A percentile compares a stretch with the other conserved stretches of the same genome.
Conservation (phyloP, 2,329 filamentous ascomycete genomes). For the Penicillium fuscoglaucum region DNA sequence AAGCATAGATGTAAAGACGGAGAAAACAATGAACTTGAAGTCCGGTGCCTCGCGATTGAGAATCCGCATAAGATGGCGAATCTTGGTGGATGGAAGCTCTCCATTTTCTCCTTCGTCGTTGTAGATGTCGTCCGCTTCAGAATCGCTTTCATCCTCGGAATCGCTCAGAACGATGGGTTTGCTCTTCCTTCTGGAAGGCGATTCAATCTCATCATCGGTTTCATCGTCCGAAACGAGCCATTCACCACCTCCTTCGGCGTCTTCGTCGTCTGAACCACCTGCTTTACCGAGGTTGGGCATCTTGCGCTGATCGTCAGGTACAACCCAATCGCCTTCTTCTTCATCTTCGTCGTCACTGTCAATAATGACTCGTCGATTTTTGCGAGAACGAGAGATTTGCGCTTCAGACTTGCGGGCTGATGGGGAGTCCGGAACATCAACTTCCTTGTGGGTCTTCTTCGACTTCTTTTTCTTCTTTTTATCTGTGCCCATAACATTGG, state of each 20-base stretch:
- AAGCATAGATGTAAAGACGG: constrained; percentile 97
- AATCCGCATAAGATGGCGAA: constrained; percentile 78
- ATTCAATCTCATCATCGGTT: constrained; percentile 36
- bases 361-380: constrained; percentile 48
- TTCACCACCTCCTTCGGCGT: constrained; percentile 83
- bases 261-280: constrained; percentile 82
- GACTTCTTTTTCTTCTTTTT: constrained; percentile 49
- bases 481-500: constrained; percentile 48
- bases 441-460: constrained; percentile 47
- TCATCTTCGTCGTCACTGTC: constrained; percentile 63
- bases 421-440: constrained; percentile 32
- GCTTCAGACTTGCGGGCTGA: constrained; percentile 23
- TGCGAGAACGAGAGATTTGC: constrained; percentile 31
- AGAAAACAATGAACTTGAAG: constrained; percentile 98
- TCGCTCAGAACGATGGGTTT: constrained; percentile 21
- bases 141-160: constrained; percentile 43
- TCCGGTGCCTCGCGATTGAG: constrained; percentile 73
- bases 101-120: constrained; percentile 46
- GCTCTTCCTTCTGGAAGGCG: constrained; percentile 26
- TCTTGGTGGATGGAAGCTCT: constrained; percentile 73
- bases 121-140: constrained; percentile 38
- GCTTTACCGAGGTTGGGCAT: constrained; percentile 68
- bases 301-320: constrained; percentile 65
- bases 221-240: constrained; percentile 71
- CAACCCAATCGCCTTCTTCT: constrained; percentile 74